phyloP scores from a whole-genome alignment of 345 rosid species.

The Chamaenerion angustifolium region DNA sequence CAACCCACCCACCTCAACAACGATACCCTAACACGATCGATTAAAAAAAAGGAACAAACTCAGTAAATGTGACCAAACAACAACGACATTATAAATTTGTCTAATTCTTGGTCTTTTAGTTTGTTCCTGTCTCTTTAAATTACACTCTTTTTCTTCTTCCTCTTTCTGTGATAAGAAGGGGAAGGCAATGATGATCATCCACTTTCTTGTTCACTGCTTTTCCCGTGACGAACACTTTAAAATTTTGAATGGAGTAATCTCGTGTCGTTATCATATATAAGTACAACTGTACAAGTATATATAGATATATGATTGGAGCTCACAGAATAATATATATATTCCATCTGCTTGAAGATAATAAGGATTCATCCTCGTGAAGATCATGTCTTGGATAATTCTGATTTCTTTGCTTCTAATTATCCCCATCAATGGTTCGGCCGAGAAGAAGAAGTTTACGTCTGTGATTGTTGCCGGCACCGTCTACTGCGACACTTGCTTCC shows the following conservation, averaged over 20 bases:
- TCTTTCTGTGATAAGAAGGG: too few relatives aligned
- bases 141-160: too few relatives aligned
- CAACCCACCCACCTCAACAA: constrained; percentile 10
- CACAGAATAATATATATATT: too few relatives aligned
- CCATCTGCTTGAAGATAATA: too few relatives aligned
- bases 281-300: too few relatives aligned
- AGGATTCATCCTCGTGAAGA: too few relatives aligned
- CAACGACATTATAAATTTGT: constrained; percentile 2
- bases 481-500: constrained; percentile 84
- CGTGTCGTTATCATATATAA: too few relatives aligned
- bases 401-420: constrained; percentile 15
- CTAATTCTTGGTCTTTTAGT: neutral
- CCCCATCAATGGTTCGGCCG: constrained; percentile 10
- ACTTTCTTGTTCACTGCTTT: constrained; percentile 30
- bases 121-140: too few relatives aligned
- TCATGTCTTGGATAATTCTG: constrained; percentile 25
- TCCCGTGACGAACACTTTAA: constrained; percentile 16
- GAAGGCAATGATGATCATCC: neutral
- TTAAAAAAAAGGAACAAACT: constrained; percentile 12
- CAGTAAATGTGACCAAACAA: constrained; percentile 2
- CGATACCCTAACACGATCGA: constrained; percentile 6
- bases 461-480: constrained; percentile 74
- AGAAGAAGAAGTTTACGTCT: constrained; percentile 32
- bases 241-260: too few relatives aligned
- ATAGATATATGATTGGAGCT: too few relatives aligned